Evolutionary conservation across 192 early-diverging fungal species (phyloP).

Genomic region (Chytriomyces confervae): DNA sequence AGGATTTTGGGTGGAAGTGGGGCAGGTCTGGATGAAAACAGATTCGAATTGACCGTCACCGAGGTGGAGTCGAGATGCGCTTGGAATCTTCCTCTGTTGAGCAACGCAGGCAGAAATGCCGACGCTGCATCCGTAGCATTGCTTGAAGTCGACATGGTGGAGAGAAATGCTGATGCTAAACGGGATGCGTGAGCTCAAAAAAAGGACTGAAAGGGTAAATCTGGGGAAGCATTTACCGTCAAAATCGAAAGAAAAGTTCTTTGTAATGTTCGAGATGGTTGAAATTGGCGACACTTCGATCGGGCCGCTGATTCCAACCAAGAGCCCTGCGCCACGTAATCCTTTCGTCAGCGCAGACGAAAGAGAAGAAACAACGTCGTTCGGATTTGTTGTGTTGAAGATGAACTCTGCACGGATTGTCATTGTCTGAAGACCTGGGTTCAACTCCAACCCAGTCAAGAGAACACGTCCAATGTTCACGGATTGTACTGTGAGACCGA

Average conservation of each 20-base stretch:
- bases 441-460: constrained; percentile 37
- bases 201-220: too few relatives aligned
- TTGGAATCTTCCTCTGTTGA: not conserved
- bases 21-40: constrained; percentile 10
- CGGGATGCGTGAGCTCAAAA: not conserved
- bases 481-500: constrained; percentile 40
- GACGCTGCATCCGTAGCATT: not conserved
- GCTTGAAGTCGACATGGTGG: not conserved
- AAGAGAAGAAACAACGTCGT: constrained; percentile 11
- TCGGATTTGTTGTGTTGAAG: constrained; percentile 35
- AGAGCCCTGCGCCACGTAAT: constrained; percentile 27
- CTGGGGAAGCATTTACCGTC: not conserved
- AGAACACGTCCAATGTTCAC: constrained; percentile 20
- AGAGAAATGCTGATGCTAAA: not conserved
- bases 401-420: constrained; percentile 37
- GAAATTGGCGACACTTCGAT: constrained; percentile 41
- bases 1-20: constrained; percentile 38
- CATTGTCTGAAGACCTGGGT: constrained; percentile 33
- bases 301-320: constrained; percentile 21
- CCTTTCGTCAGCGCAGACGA: constrained; percentile 33
- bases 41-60: not conserved
- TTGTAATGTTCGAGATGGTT: constrained; percentile 35
- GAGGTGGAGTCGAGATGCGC: not conserved
- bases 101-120: not conserved
- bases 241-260: constrained; percentile 24